Evolutionary conservation across 768 basidiomycete species (phyloP).

Genomic region (Termitomyces heimii): DNA sequence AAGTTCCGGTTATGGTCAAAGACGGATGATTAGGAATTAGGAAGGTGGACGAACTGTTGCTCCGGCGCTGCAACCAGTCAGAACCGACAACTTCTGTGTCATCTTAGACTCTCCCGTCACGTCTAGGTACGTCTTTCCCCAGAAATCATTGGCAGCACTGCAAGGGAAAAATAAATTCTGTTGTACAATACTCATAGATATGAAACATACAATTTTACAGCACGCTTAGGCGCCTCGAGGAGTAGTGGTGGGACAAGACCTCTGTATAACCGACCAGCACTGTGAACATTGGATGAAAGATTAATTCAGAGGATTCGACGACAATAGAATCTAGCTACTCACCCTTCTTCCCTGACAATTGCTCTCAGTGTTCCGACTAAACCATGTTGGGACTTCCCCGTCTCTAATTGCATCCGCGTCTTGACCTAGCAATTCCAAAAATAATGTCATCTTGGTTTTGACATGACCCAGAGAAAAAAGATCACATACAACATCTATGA

Average conservation of each 20-base stretch:
- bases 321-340: constrained; percentile 16
- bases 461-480: constrained; percentile 6
- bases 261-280: constrained; percentile 81
- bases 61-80: constrained; percentile 92
- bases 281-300: constrained; percentile 21
- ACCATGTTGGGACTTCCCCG: constrained; percentile 68
- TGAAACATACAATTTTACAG: constrained; percentile 79
- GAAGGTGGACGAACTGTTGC: constrained; percentile 52
- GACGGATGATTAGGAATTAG: background rate
- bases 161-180: constrained; percentile 3
- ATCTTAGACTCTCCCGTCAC: constrained; percentile 72
- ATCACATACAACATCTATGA: constrained; percentile 74
- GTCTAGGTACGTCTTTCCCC: constrained; percentile 76
- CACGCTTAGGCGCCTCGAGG: constrained; percentile 96
- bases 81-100: constrained; percentile 80
- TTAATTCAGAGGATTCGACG: constrained; percentile 1
- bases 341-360: constrained; percentile 93
- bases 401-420: constrained; percentile 97
- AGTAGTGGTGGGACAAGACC: constrained; percentile 95
- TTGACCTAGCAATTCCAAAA: constrained; percentile 60
- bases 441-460: constrained; percentile 2
- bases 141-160: constrained; percentile 88
- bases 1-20: background rate
- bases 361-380: constrained; percentile 77
- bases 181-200: background rate